These are phyloP conservation scores for Dovyalis caffra DNA, from an alignment of 345 rosid species.

Conservation along the genomic window DNA sequence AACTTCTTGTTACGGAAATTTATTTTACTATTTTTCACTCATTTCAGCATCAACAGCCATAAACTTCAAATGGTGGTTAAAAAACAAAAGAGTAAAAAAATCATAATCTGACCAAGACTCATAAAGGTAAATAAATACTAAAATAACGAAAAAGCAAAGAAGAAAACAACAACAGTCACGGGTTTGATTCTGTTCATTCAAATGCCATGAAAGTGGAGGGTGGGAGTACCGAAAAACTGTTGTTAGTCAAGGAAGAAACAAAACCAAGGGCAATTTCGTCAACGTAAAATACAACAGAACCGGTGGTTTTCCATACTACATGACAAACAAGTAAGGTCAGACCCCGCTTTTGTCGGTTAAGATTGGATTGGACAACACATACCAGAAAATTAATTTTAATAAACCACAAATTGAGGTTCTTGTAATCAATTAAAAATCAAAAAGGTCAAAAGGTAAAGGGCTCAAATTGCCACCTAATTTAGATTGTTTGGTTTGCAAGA, in stretches of 20 bases:
- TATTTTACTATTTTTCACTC: background rate
- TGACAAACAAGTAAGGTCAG: conserved; percentile 5
- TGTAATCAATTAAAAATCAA: background rate
- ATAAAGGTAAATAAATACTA: background rate
- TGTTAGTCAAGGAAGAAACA: background rate
- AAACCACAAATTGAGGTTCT: background rate
- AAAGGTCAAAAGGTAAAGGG: background rate
- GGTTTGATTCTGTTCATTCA: conserved; percentile 42
- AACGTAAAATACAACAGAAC: background rate
- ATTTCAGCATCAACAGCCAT: background rate
- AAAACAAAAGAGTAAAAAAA: conserved; percentile 1
- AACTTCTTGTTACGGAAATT: background rate
- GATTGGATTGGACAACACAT: background rate
- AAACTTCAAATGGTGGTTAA: too few relatives aligned
- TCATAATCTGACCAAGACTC: conserved; percentile 1
- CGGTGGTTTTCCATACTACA: background rate
- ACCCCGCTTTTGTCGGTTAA: background rate
- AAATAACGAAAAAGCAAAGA: background rate
- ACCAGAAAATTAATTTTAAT: background rate
- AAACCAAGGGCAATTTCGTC: conserved; percentile 14
- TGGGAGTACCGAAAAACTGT: conserved; percentile 1
- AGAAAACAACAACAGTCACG: conserved; percentile 27
- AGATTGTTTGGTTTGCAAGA: conserved; percentile 20
- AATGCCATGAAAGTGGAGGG: conserved; percentile 19
- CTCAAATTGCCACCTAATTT: background rate